Evolutionary conservation across 345 rosid species (phyloP).

Genomic region (Cardamine occulta): DNA sequence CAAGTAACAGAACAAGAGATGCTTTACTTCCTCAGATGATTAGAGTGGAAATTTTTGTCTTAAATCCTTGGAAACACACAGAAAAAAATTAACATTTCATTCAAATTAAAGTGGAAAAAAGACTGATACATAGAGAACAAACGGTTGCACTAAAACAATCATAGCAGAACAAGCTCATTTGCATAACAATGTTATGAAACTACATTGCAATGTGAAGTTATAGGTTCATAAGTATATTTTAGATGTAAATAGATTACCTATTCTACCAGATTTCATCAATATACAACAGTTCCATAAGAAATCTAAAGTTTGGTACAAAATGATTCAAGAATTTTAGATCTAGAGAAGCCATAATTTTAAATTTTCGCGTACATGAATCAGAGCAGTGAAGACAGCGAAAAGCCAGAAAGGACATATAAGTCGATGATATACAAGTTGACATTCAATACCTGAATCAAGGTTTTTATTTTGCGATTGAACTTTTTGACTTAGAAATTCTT

Average conservation of each 20-base stretch:
- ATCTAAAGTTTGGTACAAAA: neutral
- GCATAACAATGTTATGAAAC: neutral
- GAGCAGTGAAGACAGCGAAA: neutral
- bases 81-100: neutral
- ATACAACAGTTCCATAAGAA: neutral
- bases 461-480: too few relatives aligned
- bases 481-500: too few relatives aligned
- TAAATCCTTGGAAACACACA: too few relatives aligned
- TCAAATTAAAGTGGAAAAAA: neutral
- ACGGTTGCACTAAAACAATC: too few relatives aligned
- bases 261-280: neutral
- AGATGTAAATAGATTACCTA: slow-evolving; percentile 1
- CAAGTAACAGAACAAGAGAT: neutral
- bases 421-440: too few relatives aligned
- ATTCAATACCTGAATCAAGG: neutral
- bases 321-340: neutral
- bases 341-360: neutral
- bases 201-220: neutral
- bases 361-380: slow-evolving; percentile 57
- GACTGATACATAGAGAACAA: neutral
- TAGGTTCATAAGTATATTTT: neutral
- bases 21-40: slow-evolving; percentile 11
- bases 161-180: neutral
- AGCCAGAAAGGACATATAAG: neutral
- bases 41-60: neutral